Conservation (phyloP, 2,329 filamentous ascomycete species). For the Apiospora koreana region DNA sequence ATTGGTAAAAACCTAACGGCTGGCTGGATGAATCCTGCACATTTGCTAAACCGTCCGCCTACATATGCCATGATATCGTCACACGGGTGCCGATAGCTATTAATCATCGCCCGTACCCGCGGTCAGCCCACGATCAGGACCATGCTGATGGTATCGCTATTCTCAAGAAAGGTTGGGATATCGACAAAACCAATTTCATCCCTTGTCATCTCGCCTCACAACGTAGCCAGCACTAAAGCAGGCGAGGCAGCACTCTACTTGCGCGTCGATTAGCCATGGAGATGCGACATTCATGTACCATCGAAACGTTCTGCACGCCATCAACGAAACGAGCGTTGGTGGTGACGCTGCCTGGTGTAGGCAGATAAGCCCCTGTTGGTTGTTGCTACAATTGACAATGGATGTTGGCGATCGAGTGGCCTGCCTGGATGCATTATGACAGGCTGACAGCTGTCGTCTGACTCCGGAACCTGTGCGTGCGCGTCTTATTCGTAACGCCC, state of each 20-base stretch:
- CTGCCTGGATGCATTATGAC: neutral
- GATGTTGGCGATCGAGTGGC: neutral
- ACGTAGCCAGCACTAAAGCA: neutral
- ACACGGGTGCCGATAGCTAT: no score
- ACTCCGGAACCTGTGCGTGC: neutral
- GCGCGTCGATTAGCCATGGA: neutral
- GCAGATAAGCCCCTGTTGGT: no score
- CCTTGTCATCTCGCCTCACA: neutral
- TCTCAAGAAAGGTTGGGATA: neutral
- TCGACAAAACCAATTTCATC: neutral
- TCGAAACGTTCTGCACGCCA: neutral
- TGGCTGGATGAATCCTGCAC: no score
- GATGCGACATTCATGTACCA: neutral
- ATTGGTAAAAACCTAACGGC: no score
- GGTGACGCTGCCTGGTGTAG: neutral
- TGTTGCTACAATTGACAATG: neutral
- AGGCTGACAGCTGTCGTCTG: neutral
- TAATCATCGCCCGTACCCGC: no score
- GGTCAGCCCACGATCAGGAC: no score
- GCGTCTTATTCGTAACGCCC: neutral
- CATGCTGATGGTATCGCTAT: neutral
- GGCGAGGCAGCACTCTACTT: neutral
- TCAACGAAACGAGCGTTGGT: neutral
- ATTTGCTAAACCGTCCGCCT: no score
- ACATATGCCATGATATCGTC: no score